phyloP scores from a whole-genome alignment of 805 yeast species.

The Sugiyamaella chiloensis region DNA sequence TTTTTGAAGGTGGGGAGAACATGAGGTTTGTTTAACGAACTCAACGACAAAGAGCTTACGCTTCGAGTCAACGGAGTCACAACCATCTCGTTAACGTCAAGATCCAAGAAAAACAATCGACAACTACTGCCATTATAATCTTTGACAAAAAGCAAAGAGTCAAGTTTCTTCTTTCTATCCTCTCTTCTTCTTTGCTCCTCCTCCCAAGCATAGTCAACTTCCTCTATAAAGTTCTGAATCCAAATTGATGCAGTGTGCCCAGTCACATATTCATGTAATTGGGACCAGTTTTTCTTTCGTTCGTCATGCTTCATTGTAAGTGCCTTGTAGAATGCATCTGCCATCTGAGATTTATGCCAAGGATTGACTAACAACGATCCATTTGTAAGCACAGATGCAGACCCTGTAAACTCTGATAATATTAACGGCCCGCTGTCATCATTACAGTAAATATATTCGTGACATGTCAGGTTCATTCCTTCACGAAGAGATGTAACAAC shows the following conservation, averaged over 20 bases:
- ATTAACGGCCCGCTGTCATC: conserved; percentile 41
- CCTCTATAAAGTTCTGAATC: conserved; percentile 56
- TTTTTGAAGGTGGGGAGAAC: background rate
- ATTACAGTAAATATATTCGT: conserved; percentile 76
- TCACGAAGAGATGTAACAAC: conserved; percentile 90
- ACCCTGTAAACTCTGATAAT: conserved; percentile 91
- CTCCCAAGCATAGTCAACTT: conserved; percentile 52
- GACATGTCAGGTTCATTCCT: conserved; percentile 96
- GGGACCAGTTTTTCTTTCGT: conserved; percentile 58
- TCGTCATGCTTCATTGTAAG: conserved; percentile 63
- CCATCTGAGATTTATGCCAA: conserved; percentile 72
- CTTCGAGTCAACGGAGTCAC: conserved; percentile 1
- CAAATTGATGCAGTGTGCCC: conserved; percentile 72
- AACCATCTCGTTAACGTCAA: conserved; percentile 41
- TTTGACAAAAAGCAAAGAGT: conserved; percentile 34
- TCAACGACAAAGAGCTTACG: background rate
- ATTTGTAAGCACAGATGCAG: conserved; percentile 63
- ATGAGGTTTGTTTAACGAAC: background rate
- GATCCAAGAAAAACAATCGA: conserved; percentile 50
- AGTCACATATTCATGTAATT: conserved; percentile 54
- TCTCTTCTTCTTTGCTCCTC: conserved; percentile 43
- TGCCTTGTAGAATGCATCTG: conserved; percentile 61
- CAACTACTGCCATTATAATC: conserved; percentile 34
- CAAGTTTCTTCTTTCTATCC: conserved; percentile 33
- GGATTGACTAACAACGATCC: conserved; percentile 83